These are phyloP conservation scores for Tolypocladium album DNA, from an alignment of 2,329 filamentous ascomycete species.

Conservation along the genomic window DNA sequence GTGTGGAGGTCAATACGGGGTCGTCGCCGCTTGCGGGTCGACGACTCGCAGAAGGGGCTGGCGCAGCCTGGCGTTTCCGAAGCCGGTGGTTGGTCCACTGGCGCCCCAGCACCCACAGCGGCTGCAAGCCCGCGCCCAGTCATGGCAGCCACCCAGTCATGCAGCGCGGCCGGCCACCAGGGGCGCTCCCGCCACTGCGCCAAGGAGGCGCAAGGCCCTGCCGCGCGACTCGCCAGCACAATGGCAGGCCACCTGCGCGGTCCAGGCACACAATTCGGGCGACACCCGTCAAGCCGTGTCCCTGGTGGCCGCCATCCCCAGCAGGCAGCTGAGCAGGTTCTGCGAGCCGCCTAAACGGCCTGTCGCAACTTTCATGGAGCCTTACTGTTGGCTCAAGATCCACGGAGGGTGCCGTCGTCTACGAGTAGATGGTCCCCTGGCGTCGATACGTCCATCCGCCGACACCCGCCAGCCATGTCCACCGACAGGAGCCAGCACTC, in stretches of 20 bases:
- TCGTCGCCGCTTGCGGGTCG: neutral
- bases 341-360: neutral
- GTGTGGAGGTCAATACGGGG: neutral
- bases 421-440: too few relatives aligned
- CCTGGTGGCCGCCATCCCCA: neutral
- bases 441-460: too few relatives aligned
- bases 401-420: too few relatives aligned
- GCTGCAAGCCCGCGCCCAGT: too few relatives aligned
- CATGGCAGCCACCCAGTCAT: too few relatives aligned
- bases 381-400: too few relatives aligned
- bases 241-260: neutral
- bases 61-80: neutral
- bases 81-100: neutral
- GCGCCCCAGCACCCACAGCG: neutral
- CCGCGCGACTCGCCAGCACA: neutral
- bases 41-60: neutral
- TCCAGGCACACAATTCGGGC: neutral
- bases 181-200: neutral
- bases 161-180: too few relatives aligned
- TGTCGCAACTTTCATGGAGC: too few relatives aligned
- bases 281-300: neutral
- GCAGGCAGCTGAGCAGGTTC: neutral
- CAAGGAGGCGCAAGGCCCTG: neutral
- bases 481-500: too few relatives aligned
- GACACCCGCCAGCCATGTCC: too few relatives aligned